These are phyloP conservation scores for Colletotrichum sidae DNA, from an alignment of 2,329 filamentous ascomycete species.

Conservation along the genomic window DNA sequence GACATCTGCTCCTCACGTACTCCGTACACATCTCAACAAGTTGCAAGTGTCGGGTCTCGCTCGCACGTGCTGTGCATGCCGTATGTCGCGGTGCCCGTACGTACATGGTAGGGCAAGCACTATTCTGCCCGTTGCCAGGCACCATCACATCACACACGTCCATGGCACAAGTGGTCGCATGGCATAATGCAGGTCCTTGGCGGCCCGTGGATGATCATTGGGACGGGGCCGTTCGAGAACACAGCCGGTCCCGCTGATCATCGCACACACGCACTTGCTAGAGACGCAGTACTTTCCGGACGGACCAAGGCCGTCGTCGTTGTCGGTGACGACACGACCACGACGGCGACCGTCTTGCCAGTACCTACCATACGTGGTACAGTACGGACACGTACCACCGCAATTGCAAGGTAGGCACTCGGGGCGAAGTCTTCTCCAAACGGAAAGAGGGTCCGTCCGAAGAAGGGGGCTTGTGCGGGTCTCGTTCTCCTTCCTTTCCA, in stretches of 20 bases:
- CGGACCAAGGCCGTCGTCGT: slow-evolving; percentile 12
- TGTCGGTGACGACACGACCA: too few relatives aligned
- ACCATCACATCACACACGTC: slow-evolving; percentile 8
- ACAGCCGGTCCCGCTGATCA: slow-evolving; percentile 26
- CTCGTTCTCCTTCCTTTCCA: slow-evolving; percentile 6
- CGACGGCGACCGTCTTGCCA: too few relatives aligned
- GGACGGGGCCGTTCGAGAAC: slow-evolving; percentile 31
- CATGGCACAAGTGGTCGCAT: slow-evolving; percentile 22
- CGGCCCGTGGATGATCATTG: slow-evolving; percentile 31
- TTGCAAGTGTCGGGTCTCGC: too few relatives aligned
- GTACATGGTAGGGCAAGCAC: too few relatives aligned
- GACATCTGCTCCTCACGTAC: background rate
- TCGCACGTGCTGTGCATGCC: too few relatives aligned
- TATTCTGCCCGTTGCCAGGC: slow-evolving; percentile 9
- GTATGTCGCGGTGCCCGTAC: too few relatives aligned
- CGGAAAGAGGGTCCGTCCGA: slow-evolving; percentile 21
- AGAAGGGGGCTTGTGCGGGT: slow-evolving; percentile 14
- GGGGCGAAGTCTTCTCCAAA: slow-evolving; percentile 15
- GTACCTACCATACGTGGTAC: background rate
- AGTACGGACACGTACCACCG: too few relatives aligned
- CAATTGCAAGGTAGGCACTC: background rate
- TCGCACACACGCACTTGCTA: background rate
- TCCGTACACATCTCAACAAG: too few relatives aligned
- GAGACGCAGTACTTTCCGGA: slow-evolving; percentile 7
- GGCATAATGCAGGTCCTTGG: slow-evolving; percentile 6